Conservation (phyloP, 306 rosid genomes). For the Prunus padus region DNA sequence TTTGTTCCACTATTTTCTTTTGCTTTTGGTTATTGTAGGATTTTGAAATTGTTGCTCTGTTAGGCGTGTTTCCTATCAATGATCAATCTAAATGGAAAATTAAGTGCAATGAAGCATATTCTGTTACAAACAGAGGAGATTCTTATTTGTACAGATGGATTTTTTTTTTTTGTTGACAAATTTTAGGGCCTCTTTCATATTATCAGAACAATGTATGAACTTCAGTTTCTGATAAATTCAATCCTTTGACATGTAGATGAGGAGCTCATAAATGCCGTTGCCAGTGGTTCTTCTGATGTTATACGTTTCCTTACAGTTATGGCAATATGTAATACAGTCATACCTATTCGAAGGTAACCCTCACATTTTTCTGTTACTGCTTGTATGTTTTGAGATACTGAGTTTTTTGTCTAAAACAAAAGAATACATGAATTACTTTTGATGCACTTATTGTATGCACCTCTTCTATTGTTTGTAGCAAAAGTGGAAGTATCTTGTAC, state of each 20-base stretch:
- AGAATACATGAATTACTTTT: conserved; percentile 6
- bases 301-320: conserved; percentile 75
- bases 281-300: conserved; percentile 72
- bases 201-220: conserved; percentile 23
- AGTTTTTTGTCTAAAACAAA: background rate
- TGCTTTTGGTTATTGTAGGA: background rate
- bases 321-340: conserved; percentile 95
- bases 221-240: conserved; percentile 29
- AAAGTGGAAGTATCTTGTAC: conserved; percentile 77
- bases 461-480: conserved; percentile 49
- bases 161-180: background rate
- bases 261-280: conserved; percentile 66
- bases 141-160: background rate
- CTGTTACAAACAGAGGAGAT: background rate
- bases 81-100: background rate
- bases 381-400: conserved; percentile 21
- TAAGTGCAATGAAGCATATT: background rate
- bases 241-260: conserved; percentile 58
- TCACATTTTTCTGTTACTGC: conserved; percentile 16
- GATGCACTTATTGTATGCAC: background rate
- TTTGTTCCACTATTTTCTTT: background rate
- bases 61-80: background rate
- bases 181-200: conserved; percentile 8
- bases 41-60: background rate
- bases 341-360: conserved; percentile 75